These are phyloP conservation scores for Aristolochia fimbriata DNA, from an alignment of 164 flowering plant species.

Conservation along the genomic window DNA sequence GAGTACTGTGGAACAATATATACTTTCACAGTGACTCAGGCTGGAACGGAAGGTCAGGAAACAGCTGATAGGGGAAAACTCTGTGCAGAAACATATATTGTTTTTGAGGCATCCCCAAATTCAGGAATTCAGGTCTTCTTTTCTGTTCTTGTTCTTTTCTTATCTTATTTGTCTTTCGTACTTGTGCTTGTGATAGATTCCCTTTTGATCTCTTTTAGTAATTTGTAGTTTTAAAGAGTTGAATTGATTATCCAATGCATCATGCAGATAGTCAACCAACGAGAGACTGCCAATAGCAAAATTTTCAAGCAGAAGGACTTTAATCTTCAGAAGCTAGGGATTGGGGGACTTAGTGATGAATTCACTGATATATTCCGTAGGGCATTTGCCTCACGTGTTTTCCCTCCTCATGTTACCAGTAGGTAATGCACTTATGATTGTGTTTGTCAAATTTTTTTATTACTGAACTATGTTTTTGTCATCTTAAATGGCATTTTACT, in stretches of 20 bases:
- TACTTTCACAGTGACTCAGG: conserved; percentile 72
- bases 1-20: conserved; percentile 79
- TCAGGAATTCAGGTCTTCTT: conserved; percentile 77
- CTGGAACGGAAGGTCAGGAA: conserved; percentile 55
- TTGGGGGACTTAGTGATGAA: conserved; percentile 93
- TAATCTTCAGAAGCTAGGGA: conserved; percentile 79
- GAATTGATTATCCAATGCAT: not conserved
- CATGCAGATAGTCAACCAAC: conserved; percentile 86
- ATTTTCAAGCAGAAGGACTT: conserved; percentile 90
- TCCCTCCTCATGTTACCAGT: conserved; percentile 81
- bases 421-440: conserved; percentile 34
- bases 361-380: conserved; percentile 96
- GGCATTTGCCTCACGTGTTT: conserved; percentile 98
- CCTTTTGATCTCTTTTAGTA: not conserved
- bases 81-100: conserved; percentile 61
- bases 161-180: not conserved
- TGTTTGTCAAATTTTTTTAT: not conserved
- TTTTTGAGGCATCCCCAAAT: conserved; percentile 71
- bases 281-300: conserved; percentile 87
- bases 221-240: not conserved
- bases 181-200: not conserved
- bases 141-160: not conserved
- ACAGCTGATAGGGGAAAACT: conserved; percentile 69
- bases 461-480: not conserved
- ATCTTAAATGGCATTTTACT: not conserved